Evolutionary conservation across 495 filamentous ascomycete genomes (phyloP).

Genomic region (Penicillium turbatum): DNA sequence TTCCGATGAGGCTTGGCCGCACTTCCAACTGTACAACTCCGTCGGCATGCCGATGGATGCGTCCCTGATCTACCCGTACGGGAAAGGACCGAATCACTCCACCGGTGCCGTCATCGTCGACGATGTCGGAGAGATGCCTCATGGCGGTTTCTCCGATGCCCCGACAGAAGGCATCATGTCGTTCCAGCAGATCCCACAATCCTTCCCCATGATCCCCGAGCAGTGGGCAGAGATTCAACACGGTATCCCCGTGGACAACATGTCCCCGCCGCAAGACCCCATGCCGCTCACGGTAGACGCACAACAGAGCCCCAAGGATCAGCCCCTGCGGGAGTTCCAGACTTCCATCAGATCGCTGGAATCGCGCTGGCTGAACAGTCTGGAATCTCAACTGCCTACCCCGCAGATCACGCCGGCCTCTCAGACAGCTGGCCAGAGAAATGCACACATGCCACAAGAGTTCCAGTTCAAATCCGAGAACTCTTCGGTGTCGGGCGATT

Average conservation of each 20-base stretch:
- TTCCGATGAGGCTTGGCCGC: slow-evolving; percentile 41
- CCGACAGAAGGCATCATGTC: slow-evolving; percentile 31
- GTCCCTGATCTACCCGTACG: slow-evolving; percentile 36
- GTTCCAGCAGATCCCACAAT: slow-evolving; percentile 35
- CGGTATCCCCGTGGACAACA: slow-evolving; percentile 19
- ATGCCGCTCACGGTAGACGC: slow-evolving; percentile 23
- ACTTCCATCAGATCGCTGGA: slow-evolving; percentile 33
- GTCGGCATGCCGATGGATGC: slow-evolving; percentile 38
- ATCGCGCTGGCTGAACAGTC: slow-evolving; percentile 35
- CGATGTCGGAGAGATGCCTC: slow-evolving; percentile 35
- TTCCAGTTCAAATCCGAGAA: slow-evolving; percentile 41
- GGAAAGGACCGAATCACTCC: slow-evolving; percentile 28
- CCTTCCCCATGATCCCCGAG: slow-evolving; percentile 33
- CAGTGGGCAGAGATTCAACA: slow-evolving; percentile 29
- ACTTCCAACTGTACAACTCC: slow-evolving; percentile 39
- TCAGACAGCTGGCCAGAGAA: slow-evolving; percentile 21
- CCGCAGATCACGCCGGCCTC: slow-evolving; percentile 29
- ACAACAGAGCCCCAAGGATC: slow-evolving; percentile 24
- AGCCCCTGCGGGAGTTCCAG: slow-evolving; percentile 24
- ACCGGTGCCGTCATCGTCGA: slow-evolving; percentile 40
- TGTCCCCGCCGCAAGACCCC: slow-evolving; percentile 17
- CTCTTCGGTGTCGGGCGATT: slow-evolving; percentile 39
- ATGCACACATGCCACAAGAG: slow-evolving; percentile 25
- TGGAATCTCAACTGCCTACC: slow-evolving; percentile 37
- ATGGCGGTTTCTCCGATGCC: slow-evolving; percentile 33